Conservation (phyloP, 1,139 yeast species). For the Magnusiomyces magnusii region DNA sequence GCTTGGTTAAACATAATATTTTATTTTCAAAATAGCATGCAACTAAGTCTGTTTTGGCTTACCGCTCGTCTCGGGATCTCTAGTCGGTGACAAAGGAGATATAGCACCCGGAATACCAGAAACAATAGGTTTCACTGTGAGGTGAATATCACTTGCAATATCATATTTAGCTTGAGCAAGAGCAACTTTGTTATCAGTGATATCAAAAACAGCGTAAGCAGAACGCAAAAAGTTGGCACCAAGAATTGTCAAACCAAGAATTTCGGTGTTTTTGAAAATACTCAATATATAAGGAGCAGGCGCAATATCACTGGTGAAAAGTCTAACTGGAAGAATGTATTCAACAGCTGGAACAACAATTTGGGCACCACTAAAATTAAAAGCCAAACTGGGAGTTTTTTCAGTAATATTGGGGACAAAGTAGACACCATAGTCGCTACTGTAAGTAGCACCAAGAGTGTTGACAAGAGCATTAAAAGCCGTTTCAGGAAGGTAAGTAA, state of each 20-base stretch:
- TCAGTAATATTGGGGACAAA: slow-evolving; percentile 12
- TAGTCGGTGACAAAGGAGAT: slow-evolving; percentile 16
- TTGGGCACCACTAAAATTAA: slow-evolving; percentile 13
- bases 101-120: slow-evolving; percentile 16
- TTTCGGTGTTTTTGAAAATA: slow-evolving; percentile 12
- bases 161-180: slow-evolving; percentile 14
- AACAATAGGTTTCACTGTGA: slow-evolving; percentile 5
- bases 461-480: slow-evolving; percentile 21
- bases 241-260: slow-evolving; percentile 12
- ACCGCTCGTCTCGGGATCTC: background rate
- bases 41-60: background rate
- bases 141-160: background rate
- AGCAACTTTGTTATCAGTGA: slow-evolving; percentile 11
- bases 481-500: slow-evolving; percentile 27
- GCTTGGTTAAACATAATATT: too few species aligned
- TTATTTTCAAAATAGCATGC: too few species aligned
- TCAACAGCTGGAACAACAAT: slow-evolving; percentile 11
- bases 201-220: slow-evolving; percentile 13
- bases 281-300: slow-evolving; percentile 14
- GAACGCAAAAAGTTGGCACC: slow-evolving; percentile 15
- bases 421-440: slow-evolving; percentile 11
- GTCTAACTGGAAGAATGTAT: slow-evolving; percentile 10
- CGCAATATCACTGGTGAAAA: slow-evolving; percentile 10
- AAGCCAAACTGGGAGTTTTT: slow-evolving; percentile 9
- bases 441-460: slow-evolving; percentile 20